Evolutionary conservation across 192 early-diverging fungal species (phyloP).

Genomic region (Powellomyces hirtus): DNA sequence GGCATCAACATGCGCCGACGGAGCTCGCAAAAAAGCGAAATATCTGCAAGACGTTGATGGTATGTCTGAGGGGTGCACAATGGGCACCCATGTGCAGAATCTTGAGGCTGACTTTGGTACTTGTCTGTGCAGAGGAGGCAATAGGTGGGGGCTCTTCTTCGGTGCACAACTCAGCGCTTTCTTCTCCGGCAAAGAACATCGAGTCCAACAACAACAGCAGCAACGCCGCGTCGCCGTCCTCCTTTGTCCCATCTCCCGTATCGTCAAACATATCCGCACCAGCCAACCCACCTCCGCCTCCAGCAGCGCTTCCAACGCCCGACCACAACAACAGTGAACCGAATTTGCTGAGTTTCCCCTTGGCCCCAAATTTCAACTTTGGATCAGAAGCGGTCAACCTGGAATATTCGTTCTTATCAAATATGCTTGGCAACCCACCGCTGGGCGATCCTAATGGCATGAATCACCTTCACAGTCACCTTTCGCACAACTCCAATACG

Average conservation of each 20-base stretch:
- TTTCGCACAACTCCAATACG: too few relatives aligned
- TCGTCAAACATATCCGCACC: not conserved
- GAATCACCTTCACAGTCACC: too few relatives aligned
- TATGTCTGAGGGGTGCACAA: too few relatives aligned
- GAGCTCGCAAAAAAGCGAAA: constrained; percentile 87
- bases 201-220: not conserved
- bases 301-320: not conserved
- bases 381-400: constrained; percentile 85
- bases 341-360: constrained; percentile 24
- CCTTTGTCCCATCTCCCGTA: not conserved
- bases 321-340: not conserved
- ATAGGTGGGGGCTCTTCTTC: too few relatives aligned
- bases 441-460: not conserved
- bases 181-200: too few relatives aligned
- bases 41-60: constrained; percentile 71
- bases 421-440: constrained; percentile 63
- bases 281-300: not conserved
- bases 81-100: too few relatives aligned
- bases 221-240: not conserved
- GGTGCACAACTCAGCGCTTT: too few relatives aligned
- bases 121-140: too few relatives aligned
- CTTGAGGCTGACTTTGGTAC: too few relatives aligned
- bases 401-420: constrained; percentile 85
- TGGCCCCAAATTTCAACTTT: constrained; percentile 61
- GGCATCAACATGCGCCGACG: constrained; percentile 74